A percentile compares a stretch with the other conserved stretches of the same genome.
Evolutionary conservation across 768 basidiomycete species (phyloP).

Genomic region (Tubosaeta brunneosetosa): DNA sequence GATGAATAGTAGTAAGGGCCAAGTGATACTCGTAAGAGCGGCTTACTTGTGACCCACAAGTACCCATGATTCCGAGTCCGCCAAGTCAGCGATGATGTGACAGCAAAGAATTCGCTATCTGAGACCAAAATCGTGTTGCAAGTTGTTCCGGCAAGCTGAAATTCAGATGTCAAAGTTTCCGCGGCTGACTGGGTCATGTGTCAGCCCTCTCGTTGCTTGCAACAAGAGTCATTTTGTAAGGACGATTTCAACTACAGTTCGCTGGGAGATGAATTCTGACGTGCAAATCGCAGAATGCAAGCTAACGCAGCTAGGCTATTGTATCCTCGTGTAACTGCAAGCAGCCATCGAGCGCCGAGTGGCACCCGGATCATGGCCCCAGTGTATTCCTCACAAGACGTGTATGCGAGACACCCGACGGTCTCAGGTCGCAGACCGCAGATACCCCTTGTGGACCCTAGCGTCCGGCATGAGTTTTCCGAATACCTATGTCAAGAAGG

Average conservation of each 20-base stretch:
- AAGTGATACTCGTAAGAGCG: too few species aligned
- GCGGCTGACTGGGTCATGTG: too few species aligned
- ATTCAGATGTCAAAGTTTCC: too few species aligned
- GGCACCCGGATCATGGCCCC: background rate
- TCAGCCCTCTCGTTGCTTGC: too few species aligned
- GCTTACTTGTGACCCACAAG: too few species aligned
- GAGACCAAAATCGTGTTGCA: too few species aligned
- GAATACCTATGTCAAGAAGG: conserved; percentile 13
- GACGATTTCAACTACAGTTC: background rate
- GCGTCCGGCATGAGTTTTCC: conserved; percentile 23
- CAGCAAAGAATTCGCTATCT: too few species aligned
- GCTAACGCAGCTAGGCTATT: too few species aligned
- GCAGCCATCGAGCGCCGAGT: background rate
- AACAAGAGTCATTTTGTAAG: background rate
- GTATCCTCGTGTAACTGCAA: background rate
- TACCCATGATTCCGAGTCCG: too few species aligned
- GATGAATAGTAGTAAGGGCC: too few species aligned
- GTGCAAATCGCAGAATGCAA: background rate
- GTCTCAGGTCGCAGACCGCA: conserved; percentile 18
- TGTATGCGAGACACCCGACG: conserved; percentile 14
- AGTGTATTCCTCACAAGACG: conserved; percentile 6
- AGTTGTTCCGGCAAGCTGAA: too few species aligned
- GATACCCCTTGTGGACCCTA: conserved; percentile 32
- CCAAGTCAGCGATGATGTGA: too few species aligned
- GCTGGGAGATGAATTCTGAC: background rate